A percentile compares a stretch with the other conserved stretches of the same genome.
These are phyloP conservation scores for Aegilops sharonensis DNA, from an alignment of 176 grass and related monocot genomes.

Conservation along the genomic window DNA sequence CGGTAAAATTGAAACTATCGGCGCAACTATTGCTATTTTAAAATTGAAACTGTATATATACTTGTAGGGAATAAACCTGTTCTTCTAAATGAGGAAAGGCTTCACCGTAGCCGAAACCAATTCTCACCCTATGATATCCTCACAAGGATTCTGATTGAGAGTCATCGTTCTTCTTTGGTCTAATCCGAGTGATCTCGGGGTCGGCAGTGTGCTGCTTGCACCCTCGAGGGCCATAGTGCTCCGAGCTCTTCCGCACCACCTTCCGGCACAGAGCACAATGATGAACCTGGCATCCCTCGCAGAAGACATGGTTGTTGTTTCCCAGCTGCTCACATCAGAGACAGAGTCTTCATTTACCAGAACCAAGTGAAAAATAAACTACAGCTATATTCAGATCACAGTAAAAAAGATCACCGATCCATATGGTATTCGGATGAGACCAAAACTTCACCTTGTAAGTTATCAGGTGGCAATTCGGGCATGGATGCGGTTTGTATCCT, in stretches of 20 bases:
- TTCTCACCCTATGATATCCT: background rate
- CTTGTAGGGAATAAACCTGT: background rate
- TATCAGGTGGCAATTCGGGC: conserved; percentile 29
- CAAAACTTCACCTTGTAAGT: conserved; percentile 38
- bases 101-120: background rate
- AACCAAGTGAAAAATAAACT: background rate
- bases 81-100: background rate
- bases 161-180: background rate
- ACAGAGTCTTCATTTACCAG: background rate
- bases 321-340: conserved; percentile 42
- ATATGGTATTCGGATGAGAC: background rate
- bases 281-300: conserved; percentile 48
- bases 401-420: background rate
- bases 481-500: background rate
- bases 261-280: conserved; percentile 51
- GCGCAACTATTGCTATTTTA: background rate
- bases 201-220: conserved; percentile 55
- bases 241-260: conserved; percentile 39
- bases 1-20: background rate
- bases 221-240: conserved; percentile 45
- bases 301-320: conserved; percentile 65
- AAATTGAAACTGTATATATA: background rate
- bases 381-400: background rate
- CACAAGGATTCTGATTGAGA: background rate
- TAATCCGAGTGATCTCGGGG: background rate